A percentile compares a stretch with the other conserved stretches of the same genome.
phyloP scores from a whole-genome alignment of 345 rosid genomes.

The Dovyalis caffra region DNA sequence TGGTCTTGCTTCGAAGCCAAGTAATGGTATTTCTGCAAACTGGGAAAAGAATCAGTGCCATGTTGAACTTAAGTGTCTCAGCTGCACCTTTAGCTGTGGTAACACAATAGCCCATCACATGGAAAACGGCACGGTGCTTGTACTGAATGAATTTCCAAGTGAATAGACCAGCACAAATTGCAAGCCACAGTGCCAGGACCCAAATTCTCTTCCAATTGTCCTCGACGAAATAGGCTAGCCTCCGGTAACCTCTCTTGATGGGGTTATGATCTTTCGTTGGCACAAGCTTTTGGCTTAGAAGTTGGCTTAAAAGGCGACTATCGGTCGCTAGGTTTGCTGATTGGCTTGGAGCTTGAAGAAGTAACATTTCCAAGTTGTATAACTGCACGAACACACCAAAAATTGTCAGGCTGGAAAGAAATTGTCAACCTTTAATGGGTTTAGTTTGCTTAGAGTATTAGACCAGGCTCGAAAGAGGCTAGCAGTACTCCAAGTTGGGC shows the following conservation, averaged over 20 bases:
- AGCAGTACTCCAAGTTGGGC: no score
- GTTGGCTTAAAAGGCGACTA: conserved; percentile 57
- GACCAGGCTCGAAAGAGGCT: no score
- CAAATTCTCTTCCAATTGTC: conserved; percentile 85
- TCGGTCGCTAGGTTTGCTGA: conserved; percentile 41
- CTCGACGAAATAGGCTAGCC: conserved; percentile 48
- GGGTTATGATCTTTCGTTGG: conserved; percentile 67
- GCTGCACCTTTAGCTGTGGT: conserved; percentile 79
- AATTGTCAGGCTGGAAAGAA: no score
- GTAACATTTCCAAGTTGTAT: conserved; percentile 65
- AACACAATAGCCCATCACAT: conserved; percentile 73
- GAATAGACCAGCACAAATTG: conserved; percentile 60
- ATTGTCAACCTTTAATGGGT: neutral
- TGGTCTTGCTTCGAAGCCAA: conserved; percentile 68
- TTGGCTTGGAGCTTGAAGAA: conserved; percentile 66
- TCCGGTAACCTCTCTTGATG: conserved; percentile 41
- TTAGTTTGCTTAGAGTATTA: no score
- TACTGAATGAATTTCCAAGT: conserved; percentile 82
- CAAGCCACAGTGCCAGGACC: conserved; percentile 65
- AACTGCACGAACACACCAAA: conserved; percentile 28
- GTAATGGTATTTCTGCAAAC: conserved; percentile 79
- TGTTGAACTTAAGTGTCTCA: conserved; percentile 73
- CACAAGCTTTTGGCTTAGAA: conserved; percentile 68
- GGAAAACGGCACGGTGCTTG: conserved; percentile 51
- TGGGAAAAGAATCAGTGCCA: conserved; percentile 82